Base-by-base conservation (phyloP, 2,329 filamentous ascomycete species). In the Pezicula neosporulosa region DNA sequence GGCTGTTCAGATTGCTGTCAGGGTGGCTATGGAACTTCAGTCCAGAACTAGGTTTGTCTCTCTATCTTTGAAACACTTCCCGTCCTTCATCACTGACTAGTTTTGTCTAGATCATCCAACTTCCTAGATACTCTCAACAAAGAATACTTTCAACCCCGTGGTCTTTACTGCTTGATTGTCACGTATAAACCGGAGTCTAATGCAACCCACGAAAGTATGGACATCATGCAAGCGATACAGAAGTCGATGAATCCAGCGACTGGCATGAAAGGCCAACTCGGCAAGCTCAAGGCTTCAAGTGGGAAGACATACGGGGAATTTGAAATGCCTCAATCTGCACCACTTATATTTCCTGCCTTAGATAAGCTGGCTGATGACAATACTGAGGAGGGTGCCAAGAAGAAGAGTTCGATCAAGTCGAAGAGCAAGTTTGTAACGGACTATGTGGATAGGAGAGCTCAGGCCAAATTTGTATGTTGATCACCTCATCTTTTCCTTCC, bases 111-210 rank as follows among this genome's bases (percentile, higher is more conserved):
- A 52, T 56, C 58, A 13, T 83, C 82, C 57, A 67, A 62, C 0
- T 85, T 81, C 60, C 71, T 86, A 15, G 74, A 82, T 56, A 66
- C 70, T 35, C 72, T 82, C 58, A 85, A 85, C 58, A 69, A 74
- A 8, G 70, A 77, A 3, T 74, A 82, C 52, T 86, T 85, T 63
- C 72, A 71, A 44, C 81, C 82, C 0, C 73, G 72, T 2, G 81
- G 81, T 0, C 70, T 85, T 0, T 79, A 76, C 63, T 76, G 72
- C 53, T 67, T 80, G 18, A 69, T 86, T 36, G 74, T 84, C 66
- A 76, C 76, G 1, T 82, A 73, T 66, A 76, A 76, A 47, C 74
- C 76, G 0, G 69, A 73, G 9, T 60, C 60, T 6, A 52, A 39
- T 9, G 19, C 41, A 12, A 49, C 48, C 4, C 51, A 60, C 21